Evolutionary conservation across 306 rosid genomes (phyloP).

Genomic region (Acacia acuminata): DNA sequence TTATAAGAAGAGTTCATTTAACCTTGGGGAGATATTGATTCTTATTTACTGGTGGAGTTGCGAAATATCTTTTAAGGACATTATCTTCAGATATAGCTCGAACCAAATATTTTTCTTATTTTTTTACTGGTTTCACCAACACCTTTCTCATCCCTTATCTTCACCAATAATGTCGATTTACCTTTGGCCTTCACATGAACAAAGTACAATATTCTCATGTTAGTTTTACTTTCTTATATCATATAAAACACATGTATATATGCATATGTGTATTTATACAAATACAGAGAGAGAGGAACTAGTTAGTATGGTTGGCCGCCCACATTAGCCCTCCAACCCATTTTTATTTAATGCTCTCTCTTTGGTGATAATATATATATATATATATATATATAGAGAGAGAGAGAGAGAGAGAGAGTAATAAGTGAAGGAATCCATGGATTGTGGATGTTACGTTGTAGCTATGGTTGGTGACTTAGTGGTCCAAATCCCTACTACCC

Average conservation of each 20-base stretch:
- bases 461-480: neutral
- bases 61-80: too few relatives aligned
- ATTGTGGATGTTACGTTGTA: neutral
- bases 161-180: neutral
- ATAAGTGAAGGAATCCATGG: neutral
- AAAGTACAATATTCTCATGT: neutral
- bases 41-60: rapidly evolving
- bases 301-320: neutral
- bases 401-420: too few relatives aligned
- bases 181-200: neutral
- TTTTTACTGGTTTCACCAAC: too few relatives aligned
- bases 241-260: neutral
- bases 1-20: too few relatives aligned
- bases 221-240: neutral
- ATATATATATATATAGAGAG: too few relatives aligned
- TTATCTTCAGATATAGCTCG: too few relatives aligned
- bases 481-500: neutral
- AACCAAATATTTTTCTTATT: too few relatives aligned
- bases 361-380: too few relatives aligned
- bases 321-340: neutral
- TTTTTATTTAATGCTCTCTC: neutral
- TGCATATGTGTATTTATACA: neutral
- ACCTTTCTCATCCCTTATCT: neutral
- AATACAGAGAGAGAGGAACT: neutral
- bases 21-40: too few relatives aligned